Evolutionary conservation across 140 eudicot species (phyloP).

Genomic region (Oenanthe javanica): DNA sequence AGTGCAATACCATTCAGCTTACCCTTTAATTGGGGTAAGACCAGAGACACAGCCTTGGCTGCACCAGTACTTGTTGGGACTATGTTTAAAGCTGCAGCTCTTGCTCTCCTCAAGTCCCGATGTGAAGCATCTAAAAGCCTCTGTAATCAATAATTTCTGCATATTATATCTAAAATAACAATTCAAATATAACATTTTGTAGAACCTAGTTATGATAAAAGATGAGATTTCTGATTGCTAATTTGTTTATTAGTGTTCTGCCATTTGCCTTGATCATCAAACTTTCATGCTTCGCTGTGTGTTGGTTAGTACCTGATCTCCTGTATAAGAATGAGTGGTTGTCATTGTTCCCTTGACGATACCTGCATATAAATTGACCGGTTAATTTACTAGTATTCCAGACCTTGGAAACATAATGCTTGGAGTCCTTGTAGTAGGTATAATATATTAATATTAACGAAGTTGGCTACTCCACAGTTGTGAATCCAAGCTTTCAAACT

Average conservation of each 20-base stretch:
- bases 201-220: neutral
- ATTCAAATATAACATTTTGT: neutral
- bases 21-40: constrained; percentile 96
- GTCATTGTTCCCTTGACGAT: constrained; percentile 98
- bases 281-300: neutral
- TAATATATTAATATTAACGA: neutral
- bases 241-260: neutral
- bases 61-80: constrained; percentile 99
- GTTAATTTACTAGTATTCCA: neutral
- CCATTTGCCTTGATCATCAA: neutral
- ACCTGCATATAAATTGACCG: constrained; percentile 27
- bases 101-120: constrained; percentile 93
- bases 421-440: neutral
- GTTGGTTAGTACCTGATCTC: constrained; percentile 62
- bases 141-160: constrained; percentile 21
- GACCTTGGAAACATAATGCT: neutral
- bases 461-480: neutral
- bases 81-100: constrained; percentile 98
- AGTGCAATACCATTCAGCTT: constrained; percentile 97
- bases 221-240: neutral
- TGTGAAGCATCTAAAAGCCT: constrained; percentile 95
- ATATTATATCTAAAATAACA: neutral
- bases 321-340: constrained; percentile 99
- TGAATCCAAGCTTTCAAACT: neutral
- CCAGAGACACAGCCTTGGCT: constrained; percentile 97